A percentile compares a stretch with the other conserved stretches of the same genome.
These are phyloP conservation scores for Mentha longifolia DNA, from an alignment of 257 asterid genomes.

Conservation along the genomic window DNA sequence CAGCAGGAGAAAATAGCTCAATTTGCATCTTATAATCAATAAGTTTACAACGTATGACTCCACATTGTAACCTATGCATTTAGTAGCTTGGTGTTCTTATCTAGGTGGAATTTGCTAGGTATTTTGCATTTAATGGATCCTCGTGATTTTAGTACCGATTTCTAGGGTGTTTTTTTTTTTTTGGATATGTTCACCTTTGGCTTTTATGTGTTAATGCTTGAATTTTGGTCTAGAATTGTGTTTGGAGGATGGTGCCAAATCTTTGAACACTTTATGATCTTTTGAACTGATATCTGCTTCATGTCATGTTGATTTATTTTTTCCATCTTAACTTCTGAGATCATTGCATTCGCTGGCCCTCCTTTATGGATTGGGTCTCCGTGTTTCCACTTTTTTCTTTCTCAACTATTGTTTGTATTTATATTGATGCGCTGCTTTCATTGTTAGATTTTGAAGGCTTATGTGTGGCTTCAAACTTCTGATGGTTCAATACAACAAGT, in stretches of 20 bases:
- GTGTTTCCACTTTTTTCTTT: slow-evolving; percentile 1
- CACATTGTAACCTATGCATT: neutral
- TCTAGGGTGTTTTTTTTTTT: too few relatives aligned
- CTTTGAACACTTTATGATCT: too few relatives aligned
- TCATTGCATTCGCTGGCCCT: neutral
- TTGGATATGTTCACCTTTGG: neutral
- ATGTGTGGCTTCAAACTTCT: slow-evolving; percentile 86
- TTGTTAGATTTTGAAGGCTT: slow-evolving; percentile 75
- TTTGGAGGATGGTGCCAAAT: too few relatives aligned
- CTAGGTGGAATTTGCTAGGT: neutral
- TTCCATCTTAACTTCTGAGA: neutral
- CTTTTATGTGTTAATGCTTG: neutral
- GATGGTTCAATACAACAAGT: slow-evolving; percentile 85
- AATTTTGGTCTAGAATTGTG: neutral
- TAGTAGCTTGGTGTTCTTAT: neutral
- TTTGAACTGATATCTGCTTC: neutral
- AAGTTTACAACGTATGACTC: neutral
- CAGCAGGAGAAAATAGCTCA: neutral
- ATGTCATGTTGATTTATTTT: neutral
- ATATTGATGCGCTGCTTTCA: slow-evolving; percentile 26
- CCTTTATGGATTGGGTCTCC: neutral
- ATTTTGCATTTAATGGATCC: too few relatives aligned
- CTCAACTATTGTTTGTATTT: neutral
- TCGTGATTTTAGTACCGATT: too few relatives aligned
- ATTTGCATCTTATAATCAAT: neutral